These are phyloP conservation scores for Hyaloscypha variabilis DNA, from an alignment of 495 filamentous ascomycete species.

Conservation along the genomic window DNA sequence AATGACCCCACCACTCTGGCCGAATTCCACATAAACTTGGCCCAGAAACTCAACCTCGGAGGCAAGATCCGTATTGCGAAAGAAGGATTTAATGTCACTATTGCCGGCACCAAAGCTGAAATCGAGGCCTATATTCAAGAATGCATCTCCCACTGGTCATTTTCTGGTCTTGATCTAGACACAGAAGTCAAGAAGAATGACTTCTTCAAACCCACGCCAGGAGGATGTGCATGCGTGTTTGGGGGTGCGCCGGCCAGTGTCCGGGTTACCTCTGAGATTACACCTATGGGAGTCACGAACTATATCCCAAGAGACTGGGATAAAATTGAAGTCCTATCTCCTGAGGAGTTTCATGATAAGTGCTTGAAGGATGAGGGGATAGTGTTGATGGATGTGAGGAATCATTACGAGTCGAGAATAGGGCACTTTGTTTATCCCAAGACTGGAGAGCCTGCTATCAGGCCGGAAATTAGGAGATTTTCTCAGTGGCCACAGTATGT, in stretches of 20 bases:
- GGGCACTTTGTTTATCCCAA: slow-evolving; percentile 30
- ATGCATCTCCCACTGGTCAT: slow-evolving; percentile 29
- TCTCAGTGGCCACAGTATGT: slow-evolving; percentile 32
- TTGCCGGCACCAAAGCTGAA: slow-evolving; percentile 24
- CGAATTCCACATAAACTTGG: slow-evolving; percentile 21
- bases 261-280: slow-evolving; percentile 26
- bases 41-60: slow-evolving; percentile 13
- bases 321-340: slow-evolving; percentile 18
- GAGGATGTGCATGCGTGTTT: slow-evolving; percentile 31
- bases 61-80: slow-evolving; percentile 30
- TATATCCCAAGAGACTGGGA: slow-evolving; percentile 29
- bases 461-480: slow-evolving; percentile 30
- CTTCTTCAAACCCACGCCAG: slow-evolving; percentile 30
- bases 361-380: slow-evolving; percentile 17
- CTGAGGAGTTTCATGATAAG: slow-evolving; percentile 29
- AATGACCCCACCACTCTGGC: slow-evolving; percentile 6
- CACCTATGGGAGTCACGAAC: slow-evolving; percentile 31
- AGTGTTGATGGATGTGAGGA: slow-evolving; percentile 31
- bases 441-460: slow-evolving; percentile 23
- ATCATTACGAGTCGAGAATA: slow-evolving; percentile 35
- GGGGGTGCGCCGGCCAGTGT: slow-evolving; percentile 17
- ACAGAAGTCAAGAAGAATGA: slow-evolving; percentile 11
- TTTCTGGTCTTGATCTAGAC: slow-evolving; percentile 19
- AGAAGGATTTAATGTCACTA: slow-evolving; percentile 35
- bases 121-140: slow-evolving; percentile 28